A percentile compares a stretch with the other conserved stretches of the same genome.
phyloP scores from a whole-genome alignment of 805 yeast species.

The Candida broadrunensis region DNA sequence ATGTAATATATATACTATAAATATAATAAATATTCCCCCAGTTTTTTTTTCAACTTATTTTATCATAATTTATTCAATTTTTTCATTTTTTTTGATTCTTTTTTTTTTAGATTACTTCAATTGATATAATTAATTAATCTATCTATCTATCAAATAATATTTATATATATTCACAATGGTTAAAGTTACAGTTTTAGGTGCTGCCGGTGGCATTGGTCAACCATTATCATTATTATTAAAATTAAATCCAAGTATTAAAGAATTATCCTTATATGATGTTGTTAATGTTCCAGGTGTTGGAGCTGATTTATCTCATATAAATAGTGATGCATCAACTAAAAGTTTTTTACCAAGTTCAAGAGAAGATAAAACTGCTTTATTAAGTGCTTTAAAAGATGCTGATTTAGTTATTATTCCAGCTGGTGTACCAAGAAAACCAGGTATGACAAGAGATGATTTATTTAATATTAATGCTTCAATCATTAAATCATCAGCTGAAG shows the following conservation, averaged over 20 bases:
- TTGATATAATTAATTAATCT: background rate
- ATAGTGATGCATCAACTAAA: slow-evolving; percentile 59
- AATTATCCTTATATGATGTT: slow-evolving; percentile 79
- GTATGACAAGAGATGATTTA: slow-evolving; percentile 90
- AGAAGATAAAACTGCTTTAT: slow-evolving; percentile 46
- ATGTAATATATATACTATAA: background rate
- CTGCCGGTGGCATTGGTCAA: slow-evolving; percentile 95
- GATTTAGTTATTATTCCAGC: slow-evolving; percentile 68
- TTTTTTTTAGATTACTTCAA: no score
- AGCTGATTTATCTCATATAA: slow-evolving; percentile 82
- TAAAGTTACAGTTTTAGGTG: slow-evolving; percentile 85
- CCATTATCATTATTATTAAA: slow-evolving; percentile 81
- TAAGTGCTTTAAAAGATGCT: slow-evolving; percentile 42
- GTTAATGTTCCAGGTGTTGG: slow-evolving; percentile 85
- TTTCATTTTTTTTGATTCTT: no score
- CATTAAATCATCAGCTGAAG: slow-evolving; percentile 68
- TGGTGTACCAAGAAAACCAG: slow-evolving; percentile 92
- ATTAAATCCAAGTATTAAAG: slow-evolving; percentile 57
- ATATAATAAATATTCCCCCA: background rate
- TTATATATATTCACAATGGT: slow-evolving; percentile 34
- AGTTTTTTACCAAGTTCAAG: slow-evolving; percentile 59
- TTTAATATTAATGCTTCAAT: slow-evolving; percentile 83
- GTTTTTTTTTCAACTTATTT: background rate
- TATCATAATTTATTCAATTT: background rate
- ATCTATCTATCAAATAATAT: background rate